Conservation (phyloP, 1,284 basidiomycete species). For the Puccinia horiana region DNA sequence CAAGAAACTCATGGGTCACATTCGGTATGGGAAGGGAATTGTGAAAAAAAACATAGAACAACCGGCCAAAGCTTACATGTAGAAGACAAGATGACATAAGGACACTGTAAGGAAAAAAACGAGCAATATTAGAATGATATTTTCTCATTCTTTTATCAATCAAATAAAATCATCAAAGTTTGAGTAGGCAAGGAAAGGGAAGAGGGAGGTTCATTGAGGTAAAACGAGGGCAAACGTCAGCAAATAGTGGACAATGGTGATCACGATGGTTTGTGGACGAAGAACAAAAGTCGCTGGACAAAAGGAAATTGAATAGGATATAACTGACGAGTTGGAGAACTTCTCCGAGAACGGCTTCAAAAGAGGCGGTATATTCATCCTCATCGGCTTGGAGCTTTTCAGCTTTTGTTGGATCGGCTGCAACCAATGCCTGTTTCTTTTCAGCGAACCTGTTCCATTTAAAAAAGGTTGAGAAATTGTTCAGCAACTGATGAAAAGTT, state of each 20-base stretch:
- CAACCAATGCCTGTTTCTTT: conserved; percentile 37
- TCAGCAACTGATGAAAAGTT: neutral
- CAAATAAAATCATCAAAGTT: neutral
- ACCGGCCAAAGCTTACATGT: neutral
- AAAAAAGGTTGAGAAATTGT: neutral
- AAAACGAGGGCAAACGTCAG: neutral
- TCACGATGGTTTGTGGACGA: neutral
- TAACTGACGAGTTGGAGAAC: conserved; percentile 40
- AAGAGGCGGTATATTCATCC: conserved; percentile 44
- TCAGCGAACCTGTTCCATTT: conserved; percentile 18
- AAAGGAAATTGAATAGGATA: neutral
- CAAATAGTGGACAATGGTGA: neutral
- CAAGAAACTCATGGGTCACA: neutral
- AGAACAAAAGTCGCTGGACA: neutral
- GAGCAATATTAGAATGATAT: conserved; percentile 2
- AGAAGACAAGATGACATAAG: neutral
- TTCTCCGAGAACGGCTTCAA: conserved; percentile 36
- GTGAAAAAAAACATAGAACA: neutral
- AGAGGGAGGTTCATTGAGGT: no score
- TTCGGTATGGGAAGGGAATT: neutral
- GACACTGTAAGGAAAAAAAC: neutral
- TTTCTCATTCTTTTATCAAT: conserved; percentile 6
- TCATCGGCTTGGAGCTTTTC: conserved; percentile 43
- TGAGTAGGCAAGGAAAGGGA: neutral
- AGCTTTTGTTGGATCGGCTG: conserved; percentile 45